These are phyloP conservation scores for Mollisia scopiformis DNA, from an alignment of 2,329 filamentous ascomycete species.

Conservation along the genomic window DNA sequence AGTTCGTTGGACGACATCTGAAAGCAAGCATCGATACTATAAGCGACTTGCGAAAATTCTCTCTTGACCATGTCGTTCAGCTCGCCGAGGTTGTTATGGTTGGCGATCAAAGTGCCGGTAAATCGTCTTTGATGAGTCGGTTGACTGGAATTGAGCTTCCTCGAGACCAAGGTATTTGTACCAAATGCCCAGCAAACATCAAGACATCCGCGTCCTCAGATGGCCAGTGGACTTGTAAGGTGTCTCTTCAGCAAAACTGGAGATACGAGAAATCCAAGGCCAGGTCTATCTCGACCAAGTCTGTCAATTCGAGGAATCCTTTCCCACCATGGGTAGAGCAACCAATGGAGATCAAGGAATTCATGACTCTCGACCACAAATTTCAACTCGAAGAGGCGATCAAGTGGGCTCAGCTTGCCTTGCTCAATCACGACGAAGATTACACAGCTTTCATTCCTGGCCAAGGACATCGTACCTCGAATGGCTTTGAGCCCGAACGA, in stretches of 20 bases:
- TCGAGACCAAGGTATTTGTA: conserved; percentile 73
- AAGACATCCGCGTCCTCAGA: conserved; percentile 60
- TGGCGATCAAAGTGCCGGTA: conserved; percentile 84
- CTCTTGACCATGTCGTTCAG: conserved; percentile 67
- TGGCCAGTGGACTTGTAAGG: conserved; percentile 67
- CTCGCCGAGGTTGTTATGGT: conserved; percentile 82
- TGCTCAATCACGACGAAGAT: conserved; percentile 66
- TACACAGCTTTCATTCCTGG: conserved; percentile 46
- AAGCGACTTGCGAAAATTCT: conserved; percentile 70
- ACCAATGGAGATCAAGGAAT: conserved; percentile 52
- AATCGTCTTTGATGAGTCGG: conserved; percentile 68
- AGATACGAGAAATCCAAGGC: conserved; percentile 46
- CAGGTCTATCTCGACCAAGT: not conserved
- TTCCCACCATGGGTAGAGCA: conserved; percentile 68
- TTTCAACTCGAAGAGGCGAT: conserved; percentile 68
- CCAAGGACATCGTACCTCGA: conserved; percentile 27
- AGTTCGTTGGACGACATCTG: conserved; percentile 62
- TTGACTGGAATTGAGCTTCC: conserved; percentile 74
- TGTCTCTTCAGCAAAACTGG: conserved; percentile 70
- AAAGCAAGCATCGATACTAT: conserved; percentile 69
- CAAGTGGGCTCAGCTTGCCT: conserved; percentile 75
- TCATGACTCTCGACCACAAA: conserved; percentile 65
- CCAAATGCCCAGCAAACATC: conserved; percentile 80
- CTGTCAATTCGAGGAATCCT: conserved; percentile 38
- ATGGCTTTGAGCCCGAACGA: conserved; percentile 36